Evolutionary conservation across 2,329 filamentous ascomycete species (phyloP).

Genomic region (Nigrospora sphaerica): DNA sequence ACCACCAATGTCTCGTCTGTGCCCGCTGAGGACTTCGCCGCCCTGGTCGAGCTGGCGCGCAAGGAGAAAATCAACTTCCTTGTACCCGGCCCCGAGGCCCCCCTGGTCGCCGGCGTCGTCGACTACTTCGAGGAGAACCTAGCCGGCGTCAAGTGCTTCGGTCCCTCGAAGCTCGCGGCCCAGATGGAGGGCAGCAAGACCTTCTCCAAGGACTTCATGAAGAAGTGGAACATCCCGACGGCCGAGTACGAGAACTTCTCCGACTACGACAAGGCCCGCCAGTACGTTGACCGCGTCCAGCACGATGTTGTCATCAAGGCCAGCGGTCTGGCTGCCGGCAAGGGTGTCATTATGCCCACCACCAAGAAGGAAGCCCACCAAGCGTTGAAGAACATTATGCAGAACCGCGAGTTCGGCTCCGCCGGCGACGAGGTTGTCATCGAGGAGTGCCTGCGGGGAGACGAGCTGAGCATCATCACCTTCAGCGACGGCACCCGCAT

Average conservation of each 20-base stretch:
- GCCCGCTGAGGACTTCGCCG: slow-evolving; percentile 68
- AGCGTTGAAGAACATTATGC: slow-evolving; percentile 85
- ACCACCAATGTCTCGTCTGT: slow-evolving; percentile 65
- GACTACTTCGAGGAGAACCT: slow-evolving; percentile 60
- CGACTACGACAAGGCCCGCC: slow-evolving; percentile 62
- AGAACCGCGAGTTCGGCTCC: slow-evolving; percentile 75
- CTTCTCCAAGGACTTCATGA: slow-evolving; percentile 98
- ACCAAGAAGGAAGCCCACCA: slow-evolving; percentile 75
- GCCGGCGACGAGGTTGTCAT: slow-evolving; percentile 91
- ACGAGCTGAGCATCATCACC: slow-evolving; percentile 85
- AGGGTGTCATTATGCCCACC: slow-evolving; percentile 85
- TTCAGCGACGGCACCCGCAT: slow-evolving; percentile 88
- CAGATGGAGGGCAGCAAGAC: slow-evolving; percentile 94
- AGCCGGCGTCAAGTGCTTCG: slow-evolving; percentile 74
- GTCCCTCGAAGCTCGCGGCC: slow-evolving; percentile 77
- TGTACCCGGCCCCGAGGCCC: slow-evolving; percentile 85
- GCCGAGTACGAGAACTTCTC: slow-evolving; percentile 86
- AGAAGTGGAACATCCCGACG: slow-evolving; percentile 80
- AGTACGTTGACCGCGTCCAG: slow-evolving; percentile 64
- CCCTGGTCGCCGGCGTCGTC: slow-evolving; percentile 86
- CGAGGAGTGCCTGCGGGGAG: slow-evolving; percentile 85
- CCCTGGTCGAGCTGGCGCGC: slow-evolving; percentile 68
- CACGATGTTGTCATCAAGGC: slow-evolving; percentile 91
- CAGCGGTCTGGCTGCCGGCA: slow-evolving; percentile 83
- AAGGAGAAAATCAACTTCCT: slow-evolving; percentile 72